Evolutionary conservation across 768 basidiomycete genomes (phyloP), one percentile per base, ranked within the genome.

Genomic region (Tulasnella sp.): DNA sequence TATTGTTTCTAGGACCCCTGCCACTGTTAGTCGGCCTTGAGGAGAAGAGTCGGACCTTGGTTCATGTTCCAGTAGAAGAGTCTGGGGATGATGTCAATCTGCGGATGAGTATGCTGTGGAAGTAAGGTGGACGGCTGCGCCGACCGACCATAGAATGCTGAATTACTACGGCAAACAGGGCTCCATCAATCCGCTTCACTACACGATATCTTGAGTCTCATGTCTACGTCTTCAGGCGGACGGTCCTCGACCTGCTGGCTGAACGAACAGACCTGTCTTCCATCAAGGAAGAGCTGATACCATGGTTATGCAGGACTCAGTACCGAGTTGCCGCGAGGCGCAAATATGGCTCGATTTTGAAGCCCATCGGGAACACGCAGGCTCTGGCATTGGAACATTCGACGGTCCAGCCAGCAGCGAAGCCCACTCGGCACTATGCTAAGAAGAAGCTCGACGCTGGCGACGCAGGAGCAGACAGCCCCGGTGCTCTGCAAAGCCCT

Each of bases 291-390:
- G 95, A 98, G 79, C 93, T 98, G 81, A 83, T 98, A 15, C 96
- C 96, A 0, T 98, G 95, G 94, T 82, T 98, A 77, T 93, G 94
- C 85, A 95, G 94, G 82, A 85, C 93, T 7, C 93, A 93, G 79
- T 95, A 95, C 83, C 83, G 85, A 78, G 82, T 81, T 46, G 81
- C 81, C 11, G 75, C 85, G 15, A 80, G 81, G 13, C 73, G 78
- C 48, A 75, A 80, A 70, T 85, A 80, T 71, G 70, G 77, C 11
- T 51, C 74, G 13, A 78, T 39, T 40, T 35, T 57, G 16, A 69
- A 78, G 26, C 70, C 72, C 26, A 48, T n/a, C 35, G 69, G 73
- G n/a, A 69, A 79, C 69, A 39, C 74, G 15, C 74, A 91, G 91
- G 48, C 77, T 11, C 72, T 79, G 1, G 82, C 79, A 18, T 46